Evolutionary conservation across 2,329 filamentous ascomycete genomes (phyloP).

Genomic region (Apiospora marii): DNA sequence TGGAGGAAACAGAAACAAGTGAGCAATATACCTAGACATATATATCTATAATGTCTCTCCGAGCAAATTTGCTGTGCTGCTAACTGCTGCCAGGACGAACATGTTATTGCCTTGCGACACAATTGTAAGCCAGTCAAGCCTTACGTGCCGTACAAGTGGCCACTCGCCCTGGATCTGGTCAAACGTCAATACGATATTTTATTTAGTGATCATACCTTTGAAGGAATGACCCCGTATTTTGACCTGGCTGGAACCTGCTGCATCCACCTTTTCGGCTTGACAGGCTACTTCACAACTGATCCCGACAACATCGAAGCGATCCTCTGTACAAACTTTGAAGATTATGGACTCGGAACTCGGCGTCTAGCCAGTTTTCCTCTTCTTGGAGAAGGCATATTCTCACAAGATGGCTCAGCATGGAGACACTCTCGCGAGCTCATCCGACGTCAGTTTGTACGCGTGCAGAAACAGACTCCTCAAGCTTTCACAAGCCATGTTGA

Average conservation of each 20-base stretch:
- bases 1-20: no score
- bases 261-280: no score
- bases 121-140: background rate
- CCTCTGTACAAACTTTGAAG: background rate
- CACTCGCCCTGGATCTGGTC: background rate
- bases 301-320: background rate
- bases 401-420: background rate
- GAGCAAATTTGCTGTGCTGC: no score
- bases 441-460: background rate
- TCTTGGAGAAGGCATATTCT: background rate
- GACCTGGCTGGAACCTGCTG: no score
- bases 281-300: background rate
- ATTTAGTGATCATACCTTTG: no score
- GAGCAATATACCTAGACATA: no score
- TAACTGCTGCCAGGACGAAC: background rate
- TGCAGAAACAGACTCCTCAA: background rate
- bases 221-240: no score
- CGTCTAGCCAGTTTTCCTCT: background rate
- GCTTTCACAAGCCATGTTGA: background rate
- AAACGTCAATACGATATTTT: no score
- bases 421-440: background rate
- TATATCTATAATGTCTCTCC: no score
- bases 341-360: background rate
- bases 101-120: background rate
- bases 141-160: background rate